Percentiles rank a stretch among this genome's conserved stretches.
These are phyloP conservation scores for Taxillus chinensis DNA, from an alignment of 164 flowering plant genomes.

Conservation along the genomic window DNA sequence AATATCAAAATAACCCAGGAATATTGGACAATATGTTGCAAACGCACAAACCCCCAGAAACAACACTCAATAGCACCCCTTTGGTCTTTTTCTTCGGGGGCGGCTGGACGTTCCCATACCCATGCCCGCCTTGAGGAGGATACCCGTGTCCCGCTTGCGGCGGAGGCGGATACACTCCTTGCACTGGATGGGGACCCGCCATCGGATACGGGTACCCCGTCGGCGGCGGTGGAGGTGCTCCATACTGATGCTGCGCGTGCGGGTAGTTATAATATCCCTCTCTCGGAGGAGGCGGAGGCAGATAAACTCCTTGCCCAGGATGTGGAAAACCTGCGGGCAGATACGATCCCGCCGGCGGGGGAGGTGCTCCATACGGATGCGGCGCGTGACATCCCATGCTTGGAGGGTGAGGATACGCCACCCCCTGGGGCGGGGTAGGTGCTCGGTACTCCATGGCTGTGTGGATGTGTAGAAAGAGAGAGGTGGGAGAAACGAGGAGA, in stretches of 20 bases:
- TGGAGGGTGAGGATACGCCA: conserved; percentile 24
- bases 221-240: conserved; percentile 3
- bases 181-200: conserved; percentile 3
- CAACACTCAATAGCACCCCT: conserved; percentile 63
- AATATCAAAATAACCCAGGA: conserved; percentile 35
- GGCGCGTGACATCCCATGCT: conserved; percentile 1
- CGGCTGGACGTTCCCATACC: too few relatives aligned
- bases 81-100: conserved; percentile 30
- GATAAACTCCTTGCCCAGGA: too few relatives aligned
- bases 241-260: conserved; percentile 1
- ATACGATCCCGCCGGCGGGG: conserved; percentile 7
- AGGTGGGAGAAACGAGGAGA: too few relatives aligned
- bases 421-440: conserved; percentile 22
- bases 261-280: conserved; percentile 9
- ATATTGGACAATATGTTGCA: conserved; percentile 59
- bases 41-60: conserved; percentile 54
- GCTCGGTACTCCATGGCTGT: conserved; percentile 29
- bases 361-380: too few relatives aligned
- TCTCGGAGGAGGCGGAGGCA: conserved; percentile 22
- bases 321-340: too few relatives aligned
- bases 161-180: conserved; percentile 22
- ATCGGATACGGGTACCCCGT: conserved; percentile 13
- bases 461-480: too few relatives aligned
- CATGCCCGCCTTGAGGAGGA: conserved; percentile 17
- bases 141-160: conserved; percentile 18